These are phyloP conservation scores for Clavulina sp. DNA, from an alignment of 768 basidiomycete species.

Conservation along the genomic window DNA sequence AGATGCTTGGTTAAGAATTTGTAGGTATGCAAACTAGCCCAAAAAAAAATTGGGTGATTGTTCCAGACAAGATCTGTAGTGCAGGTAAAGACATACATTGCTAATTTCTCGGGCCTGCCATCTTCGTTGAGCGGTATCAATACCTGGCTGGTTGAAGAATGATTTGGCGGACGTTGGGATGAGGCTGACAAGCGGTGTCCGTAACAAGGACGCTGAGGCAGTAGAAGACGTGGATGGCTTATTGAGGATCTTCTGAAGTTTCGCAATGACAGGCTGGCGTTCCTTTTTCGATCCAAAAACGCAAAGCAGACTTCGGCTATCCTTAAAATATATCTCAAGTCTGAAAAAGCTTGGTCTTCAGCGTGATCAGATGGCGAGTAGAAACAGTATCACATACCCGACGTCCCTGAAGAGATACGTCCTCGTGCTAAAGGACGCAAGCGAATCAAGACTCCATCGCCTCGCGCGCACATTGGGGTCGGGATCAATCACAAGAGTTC, in stretches of 20 bases:
- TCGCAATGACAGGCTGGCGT: slow-evolving; percentile 27
- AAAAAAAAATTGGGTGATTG: slow-evolving; percentile 2
- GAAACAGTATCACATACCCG: slow-evolving; percentile 35
- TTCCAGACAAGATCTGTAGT: not conserved
- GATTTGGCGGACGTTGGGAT: slow-evolving; percentile 1
- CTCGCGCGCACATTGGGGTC: slow-evolving; percentile 66
- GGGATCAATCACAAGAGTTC: slow-evolving; percentile 55
- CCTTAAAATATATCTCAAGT: slow-evolving; percentile 83
- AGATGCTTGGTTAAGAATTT: slow-evolving; percentile 79
- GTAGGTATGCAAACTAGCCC: slow-evolving; percentile 67
- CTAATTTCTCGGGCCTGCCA: slow-evolving; percentile 89
- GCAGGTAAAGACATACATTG: slow-evolving; percentile 37
- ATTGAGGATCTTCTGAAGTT: not conserved
- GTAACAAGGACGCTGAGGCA: not conserved
- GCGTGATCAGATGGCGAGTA: not conserved
- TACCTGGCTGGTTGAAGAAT: slow-evolving; percentile 29
- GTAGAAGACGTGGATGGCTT: not conserved
- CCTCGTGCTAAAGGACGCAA: slow-evolving; percentile 61
- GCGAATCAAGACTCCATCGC: slow-evolving; percentile 67
- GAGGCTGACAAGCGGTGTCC: not conserved
- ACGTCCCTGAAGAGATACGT: slow-evolving; percentile 84
- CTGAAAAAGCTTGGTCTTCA: slow-evolving; percentile 23
- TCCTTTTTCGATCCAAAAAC: slow-evolving; percentile 59
- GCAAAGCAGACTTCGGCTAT: slow-evolving; percentile 71
- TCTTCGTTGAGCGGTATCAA: slow-evolving; percentile 52